Conservation (phyloP, 1,139 yeast genomes). For the Suhomyces bribrorum region DNA sequence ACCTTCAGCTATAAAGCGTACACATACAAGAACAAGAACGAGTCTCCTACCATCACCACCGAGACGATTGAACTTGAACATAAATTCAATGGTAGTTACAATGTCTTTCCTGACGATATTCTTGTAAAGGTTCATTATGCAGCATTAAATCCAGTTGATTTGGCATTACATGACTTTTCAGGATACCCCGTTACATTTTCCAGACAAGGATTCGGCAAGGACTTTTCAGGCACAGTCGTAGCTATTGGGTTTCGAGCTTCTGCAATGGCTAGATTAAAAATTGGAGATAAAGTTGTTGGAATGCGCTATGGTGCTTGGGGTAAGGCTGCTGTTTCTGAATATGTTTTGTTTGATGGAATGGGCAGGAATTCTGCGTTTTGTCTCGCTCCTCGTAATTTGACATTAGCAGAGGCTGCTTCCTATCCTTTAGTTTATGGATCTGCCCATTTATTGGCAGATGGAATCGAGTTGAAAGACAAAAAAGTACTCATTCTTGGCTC, state of each 20-base stretch:
- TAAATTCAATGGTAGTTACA: conserved; percentile 34
- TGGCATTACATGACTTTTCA: conserved; percentile 36
- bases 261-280: conserved; percentile 33
- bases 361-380: conserved; percentile 41
- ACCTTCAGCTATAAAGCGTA: conserved; percentile 20
- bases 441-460: conserved; percentile 48
- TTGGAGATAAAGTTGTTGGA: conserved; percentile 71
- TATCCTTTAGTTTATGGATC: conserved; percentile 60
- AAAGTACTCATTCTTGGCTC: conserved; percentile 68
- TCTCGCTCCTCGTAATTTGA: conserved; percentile 48
- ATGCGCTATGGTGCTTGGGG: conserved; percentile 44
- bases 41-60: conserved; percentile 16
- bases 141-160: conserved; percentile 69
- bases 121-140: conserved; percentile 60
- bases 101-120: conserved; percentile 43
- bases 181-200: conserved; percentile 22
- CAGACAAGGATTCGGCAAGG: conserved; percentile 58
- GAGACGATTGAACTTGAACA: conserved; percentile 24
- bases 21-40: conserved; percentile 16
- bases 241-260: conserved; percentile 53
- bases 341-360: conserved; percentile 38
- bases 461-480: conserved; percentile 25
- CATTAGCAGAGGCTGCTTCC: conserved; percentile 57
- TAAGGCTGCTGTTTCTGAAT: conserved; percentile 52
- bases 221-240: conserved; percentile 64